These are phyloP conservation scores for Xylaria sp. DNA, from an alignment of 2,329 filamentous ascomycete genomes.

Conservation along the genomic window DNA sequence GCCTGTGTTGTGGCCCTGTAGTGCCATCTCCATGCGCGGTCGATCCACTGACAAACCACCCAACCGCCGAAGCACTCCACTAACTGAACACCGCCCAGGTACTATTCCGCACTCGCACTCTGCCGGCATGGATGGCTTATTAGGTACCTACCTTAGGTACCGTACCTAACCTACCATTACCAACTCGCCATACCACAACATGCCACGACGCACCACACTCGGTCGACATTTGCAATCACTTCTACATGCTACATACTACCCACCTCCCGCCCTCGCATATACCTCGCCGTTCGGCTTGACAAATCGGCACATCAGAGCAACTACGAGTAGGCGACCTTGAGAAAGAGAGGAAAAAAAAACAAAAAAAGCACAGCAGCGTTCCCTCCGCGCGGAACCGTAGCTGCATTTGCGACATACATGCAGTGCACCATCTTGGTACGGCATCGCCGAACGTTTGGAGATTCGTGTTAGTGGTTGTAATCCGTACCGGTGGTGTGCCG, in stretches of 20 bases:
- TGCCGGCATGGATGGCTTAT: no score
- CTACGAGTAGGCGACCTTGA: background rate
- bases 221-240: background rate
- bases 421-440: slow-evolving; percentile 14
- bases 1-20: background rate
- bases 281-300: background rate
- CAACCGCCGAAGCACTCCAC: background rate
- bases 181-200: slow-evolving; percentile 1
- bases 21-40: background rate
- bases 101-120: no score
- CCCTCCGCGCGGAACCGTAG: background rate
- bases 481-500: background rate
- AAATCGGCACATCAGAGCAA: background rate
- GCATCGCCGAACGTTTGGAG: slow-evolving; percentile 12
- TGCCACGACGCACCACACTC: background rate
- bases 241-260: background rate
- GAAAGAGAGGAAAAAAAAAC: background rate
- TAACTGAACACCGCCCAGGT: no score
- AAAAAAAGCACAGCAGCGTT: background rate
- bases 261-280: background rate
- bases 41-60: background rate
- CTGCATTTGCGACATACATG: background rate
- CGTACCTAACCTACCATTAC: background rate
- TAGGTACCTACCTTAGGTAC: no score
- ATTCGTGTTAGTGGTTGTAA: background rate